phyloP scores from a whole-genome alignment of 345 rosid species.

The Firmiana major region DNA sequence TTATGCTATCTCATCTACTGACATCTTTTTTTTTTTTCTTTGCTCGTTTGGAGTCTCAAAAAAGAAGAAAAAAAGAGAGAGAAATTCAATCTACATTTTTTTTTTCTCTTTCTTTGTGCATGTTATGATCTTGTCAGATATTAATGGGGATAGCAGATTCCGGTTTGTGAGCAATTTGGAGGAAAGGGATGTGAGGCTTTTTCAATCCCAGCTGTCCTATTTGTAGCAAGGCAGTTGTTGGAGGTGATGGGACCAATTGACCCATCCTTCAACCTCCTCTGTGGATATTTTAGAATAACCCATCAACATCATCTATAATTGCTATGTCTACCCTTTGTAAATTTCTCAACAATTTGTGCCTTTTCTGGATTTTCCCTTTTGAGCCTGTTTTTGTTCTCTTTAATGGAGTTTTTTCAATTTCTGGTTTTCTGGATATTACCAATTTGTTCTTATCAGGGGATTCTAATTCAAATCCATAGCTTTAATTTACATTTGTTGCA shows the following conservation, averaged over 20 bases:
- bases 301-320: conserved; percentile 53
- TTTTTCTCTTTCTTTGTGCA: neutral
- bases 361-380: neutral
- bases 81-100: neutral
- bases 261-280: conserved; percentile 30
- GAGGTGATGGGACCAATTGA: conserved; percentile 46
- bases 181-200: conserved; percentile 21
- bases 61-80: neutral
- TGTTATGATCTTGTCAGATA: conserved; percentile 37
- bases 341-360: neutral
- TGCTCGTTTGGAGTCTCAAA: conserved; percentile 11
- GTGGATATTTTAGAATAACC: conserved; percentile 45
- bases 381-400: conserved; percentile 5
- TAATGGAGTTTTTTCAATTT: neutral
- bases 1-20: conserved; percentile 8
- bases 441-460: conserved; percentile 30
- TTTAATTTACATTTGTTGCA: conserved; percentile 3
- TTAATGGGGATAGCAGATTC: conserved; percentile 41
- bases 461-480: conserved; percentile 6
- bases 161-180: conserved; percentile 33
- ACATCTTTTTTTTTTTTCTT: neutral
- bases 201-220: conserved; percentile 39
- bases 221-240: conserved; percentile 35
- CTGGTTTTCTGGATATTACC: conserved; percentile 26
- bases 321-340: conserved; percentile 46